Evolutionary conservation across 1,139 yeast genomes (phyloP), one percentile per base, ranked within the genome.

Genomic region (Casaregolazyma suthepensis): DNA sequence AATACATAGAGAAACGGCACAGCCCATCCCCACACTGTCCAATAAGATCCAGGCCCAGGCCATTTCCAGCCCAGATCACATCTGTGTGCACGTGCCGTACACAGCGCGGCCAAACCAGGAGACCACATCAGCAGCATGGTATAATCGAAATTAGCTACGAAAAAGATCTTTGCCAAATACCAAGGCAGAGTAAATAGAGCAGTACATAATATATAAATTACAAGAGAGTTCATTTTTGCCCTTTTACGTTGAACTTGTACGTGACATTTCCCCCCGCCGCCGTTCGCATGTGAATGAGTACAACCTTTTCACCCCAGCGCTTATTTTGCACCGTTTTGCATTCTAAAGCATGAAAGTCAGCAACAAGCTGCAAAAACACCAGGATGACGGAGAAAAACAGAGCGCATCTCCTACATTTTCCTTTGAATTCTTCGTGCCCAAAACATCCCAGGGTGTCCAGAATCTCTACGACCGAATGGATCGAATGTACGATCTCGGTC

Each of bases 381-480:
- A 66, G 58, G 50, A 53, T 54, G 56, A 56, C 48, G 46, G 46
- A 3, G 42, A 23, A 12, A 46, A 35, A 15, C 56, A 66, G 37
- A 55, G 59, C 42, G 69, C 96, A 3, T 35, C 40, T 13, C 40
- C 40, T 15, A 88, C 97, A 4, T 93, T 88, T 70, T 91, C 98
- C 50, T 93, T 91, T 66, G 99, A 93, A 75, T 93, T 88, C 74
- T 93, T 93, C 69, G 96, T 93, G n/a, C 99, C 99, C 46, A 93
- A 93, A 75, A 93, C 99, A 0, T 78, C 94, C 22, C 97, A 93
- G 70, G 99, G 99, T 68, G 94, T 91, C 35, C 96, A 91, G 69
- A 93, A 93, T 67, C 77, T 93, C 56, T 93, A 91, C 71, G 99
- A 93, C 69, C 80, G 99, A 68, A 93, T 93, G 94, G 98, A 93